These are phyloP conservation scores for Paraconiothyrium sp. DNA, from an alignment of 2,329 filamentous ascomycete genomes.

Conservation along the genomic window DNA sequence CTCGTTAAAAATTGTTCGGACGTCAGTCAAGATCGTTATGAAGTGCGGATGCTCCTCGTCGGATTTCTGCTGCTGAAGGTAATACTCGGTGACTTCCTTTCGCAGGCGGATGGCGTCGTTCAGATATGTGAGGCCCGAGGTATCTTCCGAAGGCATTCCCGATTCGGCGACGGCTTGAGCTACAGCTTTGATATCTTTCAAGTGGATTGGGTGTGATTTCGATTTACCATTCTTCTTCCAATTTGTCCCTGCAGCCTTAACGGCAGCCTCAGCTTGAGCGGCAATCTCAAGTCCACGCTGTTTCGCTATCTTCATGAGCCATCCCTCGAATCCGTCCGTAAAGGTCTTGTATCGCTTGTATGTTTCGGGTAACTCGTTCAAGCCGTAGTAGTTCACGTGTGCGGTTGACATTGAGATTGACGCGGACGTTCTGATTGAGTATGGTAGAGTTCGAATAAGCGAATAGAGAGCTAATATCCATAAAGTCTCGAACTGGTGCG, in stretches of 20 bases:
- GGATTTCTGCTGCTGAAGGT: conserved; percentile 10
- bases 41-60: conserved; percentile 28
- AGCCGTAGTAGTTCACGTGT: conserved; percentile 27
- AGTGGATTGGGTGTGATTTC: conserved; percentile 20
- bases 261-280: conserved; percentile 12
- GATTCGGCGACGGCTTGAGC: conserved; percentile 24
- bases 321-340: conserved; percentile 27
- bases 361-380: conserved; percentile 28
- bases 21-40: conserved; percentile 7
- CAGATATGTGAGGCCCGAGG: conserved; percentile 24
- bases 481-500: not conserved
- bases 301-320: conserved; percentile 25
- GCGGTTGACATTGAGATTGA: not conserved
- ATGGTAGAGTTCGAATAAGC: not conserved
- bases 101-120: conserved; percentile 29
- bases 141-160: conserved; percentile 22
- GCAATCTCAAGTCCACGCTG: conserved; percentile 25
- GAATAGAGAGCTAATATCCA: not conserved
- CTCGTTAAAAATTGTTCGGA: conserved; percentile 15
- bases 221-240: conserved; percentile 6
- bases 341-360: conserved; percentile 29
- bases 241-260: conserved; percentile 10
- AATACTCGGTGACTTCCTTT: conserved; percentile 28
- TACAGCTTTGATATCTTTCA: conserved; percentile 18
- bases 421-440: not conserved